Evolutionary conservation across 257 asterid genomes (phyloP), one percentile per base, ranked within the genome.

Genomic region (Solanum pimpinellifolium): DNA sequence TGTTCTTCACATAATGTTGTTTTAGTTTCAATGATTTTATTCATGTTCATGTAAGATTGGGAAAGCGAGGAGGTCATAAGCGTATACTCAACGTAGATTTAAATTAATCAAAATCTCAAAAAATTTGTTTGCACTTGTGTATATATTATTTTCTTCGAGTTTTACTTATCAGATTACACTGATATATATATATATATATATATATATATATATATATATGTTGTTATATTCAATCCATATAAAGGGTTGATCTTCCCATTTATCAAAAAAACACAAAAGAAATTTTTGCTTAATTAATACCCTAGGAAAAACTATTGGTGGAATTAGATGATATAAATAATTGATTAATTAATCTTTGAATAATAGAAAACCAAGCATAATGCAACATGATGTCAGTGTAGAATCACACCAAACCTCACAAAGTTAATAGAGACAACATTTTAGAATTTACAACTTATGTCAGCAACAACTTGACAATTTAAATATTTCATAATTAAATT

Each of bases 401-500:
- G 84, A 80, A 80, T 80, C 84, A 80, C 84, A 80, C 68, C 84
- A 80, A 80, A 80, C 84, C 27, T 80, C 84, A 80, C 42, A 47
- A 80, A 46, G n/a, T 46, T 27, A 80, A n/a, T 47, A 78, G 84
- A 80, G 84, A 80, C 84, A 78, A 80, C 84, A 80, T 80, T 80
- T 80, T 80, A 47, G 84, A 80, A 80, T 9, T 80, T 47, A 60
- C 31, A 80, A 78, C 66, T 27, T 15, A 78, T 78, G 84, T 46
- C 84, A 78, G 66, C 84, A 78, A 78, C 84, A 78, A 78, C 66
- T 78, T 78, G 62, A 44, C 3, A 77, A 77, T 37, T 35, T 73
- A 78, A 78, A 29, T 69, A 72, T 7, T 16, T 78, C 16, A 80
- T 46, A 80, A 80, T 47, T 15, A 0, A 7, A 78, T 46, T 44